phyloP scores from a whole-genome alignment of 2,329 filamentous ascomycete species.

The Hymenoscyphus scutula region DNA sequence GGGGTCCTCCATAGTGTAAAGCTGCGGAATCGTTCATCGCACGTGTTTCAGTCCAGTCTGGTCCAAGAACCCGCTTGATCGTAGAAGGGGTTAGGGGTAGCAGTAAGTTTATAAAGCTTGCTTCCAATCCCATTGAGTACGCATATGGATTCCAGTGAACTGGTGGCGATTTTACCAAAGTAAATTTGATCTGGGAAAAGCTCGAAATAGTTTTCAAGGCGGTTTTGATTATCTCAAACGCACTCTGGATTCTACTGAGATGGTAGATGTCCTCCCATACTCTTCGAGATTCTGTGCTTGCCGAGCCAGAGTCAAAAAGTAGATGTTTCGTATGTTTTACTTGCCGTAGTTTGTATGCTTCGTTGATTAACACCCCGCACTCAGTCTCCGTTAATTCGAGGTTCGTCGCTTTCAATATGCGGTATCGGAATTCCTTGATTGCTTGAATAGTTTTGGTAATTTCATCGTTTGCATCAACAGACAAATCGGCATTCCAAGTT shows the following conservation, averaged over 20 bases:
- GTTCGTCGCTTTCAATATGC: not conserved
- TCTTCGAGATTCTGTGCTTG: not conserved
- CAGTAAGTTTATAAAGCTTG: not conserved
- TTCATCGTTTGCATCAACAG: too few relatives aligned
- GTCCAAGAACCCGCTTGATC: not conserved
- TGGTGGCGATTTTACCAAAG: not conserved
- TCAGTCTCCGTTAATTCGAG: not conserved
- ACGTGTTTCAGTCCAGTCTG: not conserved
- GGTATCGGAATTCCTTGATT: not conserved
- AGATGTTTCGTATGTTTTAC: not conserved
- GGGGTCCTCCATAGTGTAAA: not conserved
- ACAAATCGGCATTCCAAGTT: not conserved
- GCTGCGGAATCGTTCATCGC: not conserved
- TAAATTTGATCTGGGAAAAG: not conserved
- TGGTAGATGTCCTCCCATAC: slow-evolving; percentile 3
- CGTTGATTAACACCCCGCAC: not conserved
- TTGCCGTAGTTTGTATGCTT: not conserved
- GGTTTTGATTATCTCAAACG: not conserved
- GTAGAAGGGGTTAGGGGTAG: not conserved
- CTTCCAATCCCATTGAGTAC: not conserved
- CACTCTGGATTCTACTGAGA: not conserved
- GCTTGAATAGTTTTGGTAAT: too few relatives aligned
- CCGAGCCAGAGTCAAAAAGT: not conserved
- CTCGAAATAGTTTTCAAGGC: not conserved
- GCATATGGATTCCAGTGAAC: not conserved